Base-by-base conservation (phyloP, 129 eudicot genomes). In the Flaveria brownii region DNA sequence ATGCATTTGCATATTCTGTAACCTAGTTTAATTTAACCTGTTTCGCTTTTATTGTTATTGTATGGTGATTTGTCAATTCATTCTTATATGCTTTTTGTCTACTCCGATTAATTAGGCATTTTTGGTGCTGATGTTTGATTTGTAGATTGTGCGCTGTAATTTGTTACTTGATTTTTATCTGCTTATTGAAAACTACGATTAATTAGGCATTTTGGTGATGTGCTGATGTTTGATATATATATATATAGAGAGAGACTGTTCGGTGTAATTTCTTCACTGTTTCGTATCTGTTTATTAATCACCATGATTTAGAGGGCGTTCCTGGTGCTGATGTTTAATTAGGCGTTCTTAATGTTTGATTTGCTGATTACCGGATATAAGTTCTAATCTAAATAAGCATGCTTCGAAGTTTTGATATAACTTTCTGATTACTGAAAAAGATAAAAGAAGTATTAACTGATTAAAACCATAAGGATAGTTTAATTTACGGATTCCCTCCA, bases 1-100 rank as follows among this genome's bases (percentile, higher is more conserved):
- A 55, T 39, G 66, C 36, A 55, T 72, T 55, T 72, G 62, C 67
- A 39, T 36, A 55, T 17, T 72, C 26, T 30, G 63, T 28, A 63
- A 28, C 63, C 78, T 47, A 59, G 5, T 39, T 57, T 20, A 20
- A 20, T 20, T 57, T 25, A 13, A 25, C 14, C 20, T 62, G 13
- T 41, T 57, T 39, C 23, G 14, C 42, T 23, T 73, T 56, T 25
- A 13, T 41, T 47, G 61, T 25, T 26, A n/a, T 26, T 62, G 33
- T 62, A 42, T 73, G 55, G 54, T 23, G 36, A 22, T 45, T 45
- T 18, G 0, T 22, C 1, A 33, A 33, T 16, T 46, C 17, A 18
- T 70, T 47, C 25, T 23, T 15, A 49, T 47, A 18, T 54, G 52
- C 9, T 13, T 23, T 6, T 14, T 7, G 10, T 2, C 49, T 50